A percentile compares a stretch with the other conserved stretches of the same genome.
These are phyloP conservation scores for Dictyophora rubrovolvata DNA, from an alignment of 768 basidiomycete species.

Conservation along the genomic window DNA sequence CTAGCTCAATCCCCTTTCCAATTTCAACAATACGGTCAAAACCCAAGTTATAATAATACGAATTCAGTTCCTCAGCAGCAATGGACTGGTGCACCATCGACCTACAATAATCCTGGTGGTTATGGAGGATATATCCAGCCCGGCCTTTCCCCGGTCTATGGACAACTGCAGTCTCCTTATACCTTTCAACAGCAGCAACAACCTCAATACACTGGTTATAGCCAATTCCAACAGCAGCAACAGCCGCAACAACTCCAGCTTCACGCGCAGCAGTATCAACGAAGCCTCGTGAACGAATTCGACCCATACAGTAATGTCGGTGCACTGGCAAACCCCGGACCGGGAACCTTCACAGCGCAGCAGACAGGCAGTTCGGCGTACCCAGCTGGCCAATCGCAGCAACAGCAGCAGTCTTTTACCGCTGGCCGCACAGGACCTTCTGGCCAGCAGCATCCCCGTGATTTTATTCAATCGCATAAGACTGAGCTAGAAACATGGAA, in stretches of 20 bases:
- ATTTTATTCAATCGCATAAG: constrained; percentile 57
- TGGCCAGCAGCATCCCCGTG: constrained; percentile 52
- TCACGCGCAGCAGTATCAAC: constrained; percentile 26
- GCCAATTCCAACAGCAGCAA: constrained; percentile 15
- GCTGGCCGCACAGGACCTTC: not conserved
- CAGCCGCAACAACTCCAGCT: constrained; percentile 30
- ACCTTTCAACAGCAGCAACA: constrained; percentile 22
- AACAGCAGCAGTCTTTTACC: constrained; percentile 14
- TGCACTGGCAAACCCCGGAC: not conserved
- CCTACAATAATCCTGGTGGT: not conserved
- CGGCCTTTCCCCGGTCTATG: not conserved
- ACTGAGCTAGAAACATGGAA: constrained; percentile 65
- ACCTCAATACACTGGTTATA: constrained; percentile 13
- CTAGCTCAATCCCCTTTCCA: not conserved
- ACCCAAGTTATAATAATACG: not conserved
- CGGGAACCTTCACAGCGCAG: constrained; percentile 5
- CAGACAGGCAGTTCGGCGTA: constrained; percentile 15
- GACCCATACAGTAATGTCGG: constrained; percentile 4
- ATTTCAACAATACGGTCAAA: constrained; percentile 2
- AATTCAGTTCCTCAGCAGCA: not conserved
- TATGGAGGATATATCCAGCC: not conserved
- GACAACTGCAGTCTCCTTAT: constrained; percentile 1
- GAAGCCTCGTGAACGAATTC: constrained; percentile 16
- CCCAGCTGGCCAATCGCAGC: constrained; percentile 18
- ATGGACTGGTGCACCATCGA: not conserved